phyloP scores from a whole-genome alignment of 108 stramenopile genomes.

The Skeletonema costatum region DNA sequence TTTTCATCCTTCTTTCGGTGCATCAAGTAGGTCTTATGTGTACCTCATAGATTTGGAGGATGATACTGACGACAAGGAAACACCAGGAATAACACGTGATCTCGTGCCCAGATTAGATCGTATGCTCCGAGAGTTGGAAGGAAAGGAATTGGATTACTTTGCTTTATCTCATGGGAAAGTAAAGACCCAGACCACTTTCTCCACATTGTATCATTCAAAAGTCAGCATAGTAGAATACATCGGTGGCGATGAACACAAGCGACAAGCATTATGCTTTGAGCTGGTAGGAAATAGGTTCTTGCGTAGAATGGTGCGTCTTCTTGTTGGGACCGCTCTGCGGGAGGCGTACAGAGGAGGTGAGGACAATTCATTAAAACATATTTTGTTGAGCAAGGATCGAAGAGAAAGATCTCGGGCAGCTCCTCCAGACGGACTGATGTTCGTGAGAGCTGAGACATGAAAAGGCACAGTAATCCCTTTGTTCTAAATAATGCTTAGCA shows the following conservation, averaged over 20 bases:
- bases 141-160: constrained; percentile 59
- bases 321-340: constrained; percentile 63
- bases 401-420: constrained; percentile 46
- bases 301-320: constrained; percentile 76
- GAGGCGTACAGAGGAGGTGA: constrained; percentile 23
- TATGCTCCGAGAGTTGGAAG: constrained; percentile 56
- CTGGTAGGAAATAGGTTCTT: constrained; percentile 79
- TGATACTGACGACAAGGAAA: not conserved
- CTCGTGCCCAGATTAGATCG: constrained; percentile 41
- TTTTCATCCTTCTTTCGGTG: constrained; percentile 80
- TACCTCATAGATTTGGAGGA: constrained; percentile 68
- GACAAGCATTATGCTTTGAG: constrained; percentile 63
- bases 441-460: constrained; percentile 48
- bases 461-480: not conserved
- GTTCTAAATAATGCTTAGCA: not conserved
- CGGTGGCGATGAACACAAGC: not conserved
- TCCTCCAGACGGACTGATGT: constrained; percentile 71
- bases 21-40: constrained; percentile 69
- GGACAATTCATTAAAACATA: constrained; percentile 42
- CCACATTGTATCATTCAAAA: constrained; percentile 58
- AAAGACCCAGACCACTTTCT: constrained; percentile 65
- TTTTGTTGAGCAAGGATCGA: constrained; percentile 52
- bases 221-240: constrained; percentile 49
- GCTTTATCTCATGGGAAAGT: constrained; percentile 75
- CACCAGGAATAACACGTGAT: not conserved